A percentile compares a stretch with the other conserved stretches of the same genome.
phyloP scores from a whole-genome alignment of 2,329 filamentous ascomycete genomes.

The Monilinia laxa region DNA sequence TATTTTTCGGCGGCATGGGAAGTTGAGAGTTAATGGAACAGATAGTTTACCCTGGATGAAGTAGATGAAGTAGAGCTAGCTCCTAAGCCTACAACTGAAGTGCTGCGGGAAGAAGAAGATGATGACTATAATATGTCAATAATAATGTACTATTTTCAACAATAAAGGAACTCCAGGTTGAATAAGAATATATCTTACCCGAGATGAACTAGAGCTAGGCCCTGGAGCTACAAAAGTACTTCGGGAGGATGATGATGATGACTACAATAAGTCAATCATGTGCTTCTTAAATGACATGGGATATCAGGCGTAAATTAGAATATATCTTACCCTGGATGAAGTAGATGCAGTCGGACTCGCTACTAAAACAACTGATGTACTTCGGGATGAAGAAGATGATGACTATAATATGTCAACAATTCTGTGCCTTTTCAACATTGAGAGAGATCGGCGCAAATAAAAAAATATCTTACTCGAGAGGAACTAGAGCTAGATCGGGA shows the following conservation, averaged over 20 bases:
- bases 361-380: background rate
- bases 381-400: background rate
- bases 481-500: background rate
- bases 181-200: no score
- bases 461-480: background rate
- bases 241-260: background rate
- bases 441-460: no score
- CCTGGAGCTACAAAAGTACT: background rate
- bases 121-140: background rate
- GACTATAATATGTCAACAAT: background rate
- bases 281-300: no score
- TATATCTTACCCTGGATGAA: background rate
- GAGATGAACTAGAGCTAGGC: background rate
- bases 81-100: background rate
- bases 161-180: no score
- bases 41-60: background rate
- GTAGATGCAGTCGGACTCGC: background rate
- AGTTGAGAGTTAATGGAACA: background rate
- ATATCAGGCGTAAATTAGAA: no score
- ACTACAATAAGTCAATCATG: background rate
- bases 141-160: no score
- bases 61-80: constrained; percentile 7
- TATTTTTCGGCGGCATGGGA: background rate
- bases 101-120: background rate
- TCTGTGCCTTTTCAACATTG: no score